Percentiles rank a stretch among this genome's conserved stretches.
phyloP scores from a whole-genome alignment of 169 alveolate species.

The Eimeria falciformis region DNA sequence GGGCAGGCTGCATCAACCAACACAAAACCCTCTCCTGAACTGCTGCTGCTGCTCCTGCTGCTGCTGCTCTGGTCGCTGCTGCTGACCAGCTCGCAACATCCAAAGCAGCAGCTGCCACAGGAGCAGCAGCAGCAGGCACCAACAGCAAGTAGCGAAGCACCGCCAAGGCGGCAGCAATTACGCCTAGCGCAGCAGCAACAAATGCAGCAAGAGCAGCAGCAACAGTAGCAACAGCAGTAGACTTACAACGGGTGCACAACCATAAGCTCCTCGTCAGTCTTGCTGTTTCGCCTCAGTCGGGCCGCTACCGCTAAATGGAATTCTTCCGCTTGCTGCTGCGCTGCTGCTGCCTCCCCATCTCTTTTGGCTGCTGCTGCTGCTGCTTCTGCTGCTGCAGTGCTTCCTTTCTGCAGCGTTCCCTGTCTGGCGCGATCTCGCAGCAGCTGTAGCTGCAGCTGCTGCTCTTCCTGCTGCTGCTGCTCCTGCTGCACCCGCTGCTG shows the following conservation, averaged over 20 bases:
- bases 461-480: not conserved
- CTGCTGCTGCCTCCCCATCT: slow-evolving; percentile 6
- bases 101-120: not conserved
- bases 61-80: no score
- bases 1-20: not conserved
- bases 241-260: not conserved
- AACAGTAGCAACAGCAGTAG: not conserved
- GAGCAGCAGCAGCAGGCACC: not conserved
- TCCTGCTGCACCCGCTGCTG: slow-evolving; percentile 2
- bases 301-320: not conserved
- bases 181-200: not conserved
- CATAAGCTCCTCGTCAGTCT: not conserved
- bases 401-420: not conserved
- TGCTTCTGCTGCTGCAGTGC: slow-evolving; percentile 3
- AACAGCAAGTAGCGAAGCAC: not conserved
- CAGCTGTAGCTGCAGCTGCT: slow-evolving; percentile 26
- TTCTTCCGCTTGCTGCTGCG: slow-evolving; percentile 37
- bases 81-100: not conserved
- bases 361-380: slow-evolving; percentile 9
- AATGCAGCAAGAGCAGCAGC: not conserved
- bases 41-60: not conserved
- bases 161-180: not conserved
- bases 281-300: not conserved
- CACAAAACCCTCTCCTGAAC: not conserved
- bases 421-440: not conserved